phyloP scores from a whole-genome alignment of 345 rosid genomes.

The Hibiscus syriacus region DNA sequence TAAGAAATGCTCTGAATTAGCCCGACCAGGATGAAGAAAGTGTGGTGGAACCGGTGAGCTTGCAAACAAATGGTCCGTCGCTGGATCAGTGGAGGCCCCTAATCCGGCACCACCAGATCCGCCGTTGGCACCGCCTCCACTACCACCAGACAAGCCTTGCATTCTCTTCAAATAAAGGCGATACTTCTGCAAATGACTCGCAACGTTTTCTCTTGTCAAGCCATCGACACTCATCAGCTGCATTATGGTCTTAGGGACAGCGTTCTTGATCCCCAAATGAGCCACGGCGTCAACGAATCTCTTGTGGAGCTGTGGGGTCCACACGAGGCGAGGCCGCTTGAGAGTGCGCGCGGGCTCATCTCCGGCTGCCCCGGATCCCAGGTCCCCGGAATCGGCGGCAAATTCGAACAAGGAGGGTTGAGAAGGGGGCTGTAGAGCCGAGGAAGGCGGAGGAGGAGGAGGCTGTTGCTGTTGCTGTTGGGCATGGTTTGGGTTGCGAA shows the following conservation, averaged over 20 bases:
- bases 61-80: constrained; percentile 87
- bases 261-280: constrained; percentile 83
- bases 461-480: constrained; percentile 10
- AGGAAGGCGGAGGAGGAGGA: constrained; percentile 33
- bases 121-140: constrained; percentile 36
- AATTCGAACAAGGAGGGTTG: constrained; percentile 57
- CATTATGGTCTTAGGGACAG: constrained; percentile 94
- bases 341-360: constrained; percentile 81
- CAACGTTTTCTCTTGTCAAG: constrained; percentile 76
- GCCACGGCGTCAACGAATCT: constrained; percentile 88
- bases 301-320: constrained; percentile 93
- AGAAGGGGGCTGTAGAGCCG: constrained; percentile 26
- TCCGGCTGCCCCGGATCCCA: constrained; percentile 59
- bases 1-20: constrained; percentile 67
- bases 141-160: constrained; percentile 64
- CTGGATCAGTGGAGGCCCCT: constrained; percentile 50
- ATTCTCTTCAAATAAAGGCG: constrained; percentile 77
- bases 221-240: constrained; percentile 93
- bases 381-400: constrained; percentile 60
- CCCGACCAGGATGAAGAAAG: constrained; percentile 66
- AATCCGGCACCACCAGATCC: constrained; percentile 27
- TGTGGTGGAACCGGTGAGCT: constrained; percentile 93
- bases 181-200: constrained; percentile 82
- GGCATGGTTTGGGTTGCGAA: constrained; percentile 30
- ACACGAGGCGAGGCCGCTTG: constrained; percentile 75